Evolutionary conservation across 768 basidiomycete species (phyloP).

Genomic region (Naganishia kalamii): DNA sequence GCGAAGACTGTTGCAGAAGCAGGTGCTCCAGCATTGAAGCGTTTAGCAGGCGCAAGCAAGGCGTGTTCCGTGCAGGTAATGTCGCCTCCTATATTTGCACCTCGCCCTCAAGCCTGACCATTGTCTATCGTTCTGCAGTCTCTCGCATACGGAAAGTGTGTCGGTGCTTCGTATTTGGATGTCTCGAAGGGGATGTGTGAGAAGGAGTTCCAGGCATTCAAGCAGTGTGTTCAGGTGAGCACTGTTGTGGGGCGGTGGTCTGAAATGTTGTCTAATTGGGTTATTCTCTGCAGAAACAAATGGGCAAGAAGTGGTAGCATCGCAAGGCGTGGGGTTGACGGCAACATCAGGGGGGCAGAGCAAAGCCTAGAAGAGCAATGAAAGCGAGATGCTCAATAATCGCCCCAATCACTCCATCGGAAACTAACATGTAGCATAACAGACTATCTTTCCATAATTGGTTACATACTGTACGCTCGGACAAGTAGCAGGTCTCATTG

Average conservation of each 20-base stretch:
- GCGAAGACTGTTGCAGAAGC: constrained; percentile 1
- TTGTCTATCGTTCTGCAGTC: constrained; percentile 51
- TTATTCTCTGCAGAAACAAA: constrained; percentile 26
- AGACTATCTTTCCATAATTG: no score
- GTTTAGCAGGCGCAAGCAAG: constrained; percentile 36
- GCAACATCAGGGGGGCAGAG: no score
- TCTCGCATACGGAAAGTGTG: constrained; percentile 77
- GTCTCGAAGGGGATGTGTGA: constrained; percentile 76
- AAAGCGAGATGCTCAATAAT: no score
- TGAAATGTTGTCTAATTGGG: background rate
- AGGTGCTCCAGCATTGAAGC: background rate
- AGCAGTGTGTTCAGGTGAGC: constrained; percentile 74
- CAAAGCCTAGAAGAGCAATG: no score
- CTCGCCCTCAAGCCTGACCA: background rate
- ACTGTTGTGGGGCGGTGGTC: no score
- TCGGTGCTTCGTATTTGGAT: constrained; percentile 73
- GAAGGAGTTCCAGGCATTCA: constrained; percentile 76
- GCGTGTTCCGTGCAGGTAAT: constrained; percentile 39
- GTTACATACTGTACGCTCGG: no score
- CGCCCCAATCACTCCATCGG: no score
- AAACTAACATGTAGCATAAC: no score
- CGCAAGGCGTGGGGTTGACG: no score
- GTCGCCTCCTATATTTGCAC: constrained; percentile 3
- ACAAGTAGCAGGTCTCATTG: no score
- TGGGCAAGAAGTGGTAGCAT: constrained; percentile 36